phyloP scores from a whole-genome alignment of 2,329 filamentous ascomycete species.

The Emmonsia crescens region DNA sequence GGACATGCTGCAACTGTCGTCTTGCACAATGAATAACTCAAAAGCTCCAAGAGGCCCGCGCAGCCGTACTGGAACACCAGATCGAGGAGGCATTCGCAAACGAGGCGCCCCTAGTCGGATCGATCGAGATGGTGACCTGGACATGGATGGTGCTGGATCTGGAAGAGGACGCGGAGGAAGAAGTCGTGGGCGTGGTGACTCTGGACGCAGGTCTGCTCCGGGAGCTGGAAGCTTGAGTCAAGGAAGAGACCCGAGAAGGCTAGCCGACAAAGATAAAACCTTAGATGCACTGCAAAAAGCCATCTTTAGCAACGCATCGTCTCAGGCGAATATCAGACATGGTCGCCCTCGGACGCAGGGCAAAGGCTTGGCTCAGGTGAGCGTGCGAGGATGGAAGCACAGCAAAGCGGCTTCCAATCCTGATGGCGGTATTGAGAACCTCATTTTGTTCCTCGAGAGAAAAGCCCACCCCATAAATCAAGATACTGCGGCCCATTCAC shows the following conservation, averaged over 20 bases:
- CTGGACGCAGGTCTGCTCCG: slow-evolving; percentile 15
- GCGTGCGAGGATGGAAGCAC: slow-evolving; percentile 51
- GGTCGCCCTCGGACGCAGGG: slow-evolving; percentile 14
- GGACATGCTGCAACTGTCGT: slow-evolving; percentile 10
- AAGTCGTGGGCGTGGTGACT: slow-evolving; percentile 23
- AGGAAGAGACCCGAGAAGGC: slow-evolving; percentile 16
- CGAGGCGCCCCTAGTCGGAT: slow-evolving; percentile 34
- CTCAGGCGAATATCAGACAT: slow-evolving; percentile 32
- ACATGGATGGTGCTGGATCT: slow-evolving; percentile 42
- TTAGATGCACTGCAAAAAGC: slow-evolving; percentile 29
- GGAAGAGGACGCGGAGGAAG: slow-evolving; percentile 24
- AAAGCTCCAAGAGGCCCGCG: slow-evolving; percentile 24
- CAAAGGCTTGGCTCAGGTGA: slow-evolving; percentile 25
- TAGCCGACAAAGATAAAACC: slow-evolving; percentile 17
- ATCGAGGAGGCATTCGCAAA: slow-evolving; percentile 44
- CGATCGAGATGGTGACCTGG: slow-evolving; percentile 52
- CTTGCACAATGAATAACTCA: slow-evolving; percentile 19
- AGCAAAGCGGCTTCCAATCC: slow-evolving; percentile 58
- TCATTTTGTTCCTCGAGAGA: slow-evolving; percentile 59
- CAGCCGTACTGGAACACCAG: slow-evolving; percentile 15
- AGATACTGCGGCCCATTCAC: slow-evolving; percentile 35
- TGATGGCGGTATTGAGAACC: slow-evolving; percentile 54
- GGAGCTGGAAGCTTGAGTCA: slow-evolving; percentile 14
- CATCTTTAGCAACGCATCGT: slow-evolving; percentile 21
- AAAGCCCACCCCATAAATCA: slow-evolving; percentile 49